phyloP scores from a whole-genome alignment of 1,284 basidiomycete species.

The Afroboletus lepidellus region DNA sequence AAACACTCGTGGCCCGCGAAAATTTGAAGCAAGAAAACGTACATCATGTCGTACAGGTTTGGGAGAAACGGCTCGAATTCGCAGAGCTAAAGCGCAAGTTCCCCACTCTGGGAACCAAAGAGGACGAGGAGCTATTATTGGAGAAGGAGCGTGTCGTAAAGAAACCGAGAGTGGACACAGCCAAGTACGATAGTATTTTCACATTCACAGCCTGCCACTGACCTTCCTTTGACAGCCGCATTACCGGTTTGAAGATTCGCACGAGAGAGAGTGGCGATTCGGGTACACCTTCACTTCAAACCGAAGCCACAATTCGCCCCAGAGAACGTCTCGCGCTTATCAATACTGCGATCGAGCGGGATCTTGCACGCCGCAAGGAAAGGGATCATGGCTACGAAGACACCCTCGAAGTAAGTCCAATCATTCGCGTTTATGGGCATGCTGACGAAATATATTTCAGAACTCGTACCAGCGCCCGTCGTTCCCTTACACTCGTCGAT shows the following conservation, averaged over 20 bases:
- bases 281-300: constrained; percentile 41
- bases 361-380: constrained; percentile 67
- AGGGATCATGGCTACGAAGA: constrained; percentile 86
- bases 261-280: constrained; percentile 42
- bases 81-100: constrained; percentile 81
- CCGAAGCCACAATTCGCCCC: constrained; percentile 55
- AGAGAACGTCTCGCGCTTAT: constrained; percentile 66
- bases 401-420: constrained; percentile 62
- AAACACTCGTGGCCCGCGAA: constrained; percentile 72
- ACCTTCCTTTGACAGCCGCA: constrained; percentile 37
- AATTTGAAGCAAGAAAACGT: constrained; percentile 66
- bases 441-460: constrained; percentile 34
- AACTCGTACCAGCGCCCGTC: constrained; percentile 60
- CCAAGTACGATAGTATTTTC: constrained; percentile 36
- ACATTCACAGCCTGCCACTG: background rate
- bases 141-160: constrained; percentile 72
- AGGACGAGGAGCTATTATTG: constrained; percentile 81
- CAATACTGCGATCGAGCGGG: constrained; percentile 65
- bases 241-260: constrained; percentile 51
- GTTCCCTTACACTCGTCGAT: constrained; percentile 47
- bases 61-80: constrained; percentile 76
- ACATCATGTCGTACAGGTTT: constrained; percentile 63
- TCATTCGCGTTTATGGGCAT: background rate
- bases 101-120: constrained; percentile 64
- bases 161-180: constrained; percentile 46